Evolutionary conservation across 2,329 filamentous ascomycete species (phyloP).

Genomic region (Pseudogymnoascus sp.): DNA sequence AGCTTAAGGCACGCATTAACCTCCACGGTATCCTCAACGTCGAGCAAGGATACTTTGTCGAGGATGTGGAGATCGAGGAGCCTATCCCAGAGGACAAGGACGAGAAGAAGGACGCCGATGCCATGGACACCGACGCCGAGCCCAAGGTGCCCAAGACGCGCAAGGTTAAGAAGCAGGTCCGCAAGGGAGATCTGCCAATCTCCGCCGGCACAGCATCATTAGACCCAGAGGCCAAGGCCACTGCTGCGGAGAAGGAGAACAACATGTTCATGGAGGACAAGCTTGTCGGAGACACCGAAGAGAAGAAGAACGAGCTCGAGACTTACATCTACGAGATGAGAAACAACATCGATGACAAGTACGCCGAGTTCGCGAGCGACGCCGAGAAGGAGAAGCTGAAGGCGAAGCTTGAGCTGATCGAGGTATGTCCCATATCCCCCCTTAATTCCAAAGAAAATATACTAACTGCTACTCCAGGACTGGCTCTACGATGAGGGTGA

Average conservation of each 20-base stretch:
- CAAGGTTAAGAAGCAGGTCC: slow-evolving; percentile 98
- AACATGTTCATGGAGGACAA: slow-evolving; percentile 97
- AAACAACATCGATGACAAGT: slow-evolving; percentile 89
- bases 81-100: slow-evolving; percentile 68
- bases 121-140: slow-evolving; percentile 75
- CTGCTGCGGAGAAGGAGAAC: slow-evolving; percentile 73
- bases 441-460: background rate
- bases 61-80: slow-evolving; percentile 96
- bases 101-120: slow-evolving; percentile 59
- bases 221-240: slow-evolving; percentile 58
- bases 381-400: slow-evolving; percentile 86
- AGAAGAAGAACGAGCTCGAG: slow-evolving; percentile 99
- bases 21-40: slow-evolving; percentile 94
- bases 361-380: slow-evolving; percentile 79
- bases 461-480: slow-evolving; percentile 52
- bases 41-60: slow-evolving; percentile 94
- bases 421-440: slow-evolving; percentile 57
- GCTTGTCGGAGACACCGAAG: slow-evolving; percentile 93
- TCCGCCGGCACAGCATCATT: slow-evolving; percentile 74
- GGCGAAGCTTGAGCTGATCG: slow-evolving; percentile 71
- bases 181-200: slow-evolving; percentile 91
- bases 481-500: slow-evolving; percentile 98
- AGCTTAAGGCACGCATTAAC: slow-evolving; percentile 95
- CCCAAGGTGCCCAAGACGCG: slow-evolving; percentile 71
- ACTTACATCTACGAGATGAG: slow-evolving; percentile 94